A percentile compares a stretch with the other conserved stretches of the same genome.
phyloP scores from a whole-genome alignment of 2,329 filamentous ascomycete genomes.

The Colletotrichum chrysophilum region DNA sequence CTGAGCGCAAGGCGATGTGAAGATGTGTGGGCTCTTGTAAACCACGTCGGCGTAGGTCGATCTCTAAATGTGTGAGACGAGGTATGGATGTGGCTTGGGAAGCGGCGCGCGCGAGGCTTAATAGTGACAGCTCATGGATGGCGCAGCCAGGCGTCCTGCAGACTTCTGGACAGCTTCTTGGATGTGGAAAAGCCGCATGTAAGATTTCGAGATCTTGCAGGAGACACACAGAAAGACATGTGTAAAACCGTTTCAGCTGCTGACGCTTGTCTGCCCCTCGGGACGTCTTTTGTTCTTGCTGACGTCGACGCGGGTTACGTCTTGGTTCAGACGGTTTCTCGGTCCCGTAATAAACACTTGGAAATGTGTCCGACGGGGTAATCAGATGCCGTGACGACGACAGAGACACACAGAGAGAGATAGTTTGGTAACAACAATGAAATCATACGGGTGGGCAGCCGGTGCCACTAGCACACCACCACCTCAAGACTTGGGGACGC shows the following conservation, averaged over 20 bases:
- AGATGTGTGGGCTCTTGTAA: neutral
- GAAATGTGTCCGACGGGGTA: neutral
- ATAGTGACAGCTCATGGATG: neutral
- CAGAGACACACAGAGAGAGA: too few species aligned
- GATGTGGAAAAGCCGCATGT: neutral
- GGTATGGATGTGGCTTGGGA: neutral
- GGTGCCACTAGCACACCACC: conserved; percentile 1
- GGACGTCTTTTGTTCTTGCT: neutral
- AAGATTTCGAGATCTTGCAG: neutral
- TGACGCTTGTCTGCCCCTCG: neutral
- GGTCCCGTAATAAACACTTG: neutral
- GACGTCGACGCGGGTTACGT: neutral
- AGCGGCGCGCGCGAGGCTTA: neutral
- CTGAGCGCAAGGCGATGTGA: neutral
- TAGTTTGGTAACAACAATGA: neutral
- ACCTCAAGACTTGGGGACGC: neutral
- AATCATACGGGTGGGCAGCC: neutral
- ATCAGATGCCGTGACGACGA: neutral
- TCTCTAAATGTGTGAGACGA: neutral
- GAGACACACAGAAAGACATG: neutral
- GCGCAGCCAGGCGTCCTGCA: neutral
- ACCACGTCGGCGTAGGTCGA: neutral
- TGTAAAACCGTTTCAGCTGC: neutral
- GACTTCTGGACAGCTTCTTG: neutral
- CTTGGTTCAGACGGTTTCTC: neutral